phyloP scores from a whole-genome alignment of 2,329 filamentous ascomycete genomes.

The Monosporascus sp. region DNA sequence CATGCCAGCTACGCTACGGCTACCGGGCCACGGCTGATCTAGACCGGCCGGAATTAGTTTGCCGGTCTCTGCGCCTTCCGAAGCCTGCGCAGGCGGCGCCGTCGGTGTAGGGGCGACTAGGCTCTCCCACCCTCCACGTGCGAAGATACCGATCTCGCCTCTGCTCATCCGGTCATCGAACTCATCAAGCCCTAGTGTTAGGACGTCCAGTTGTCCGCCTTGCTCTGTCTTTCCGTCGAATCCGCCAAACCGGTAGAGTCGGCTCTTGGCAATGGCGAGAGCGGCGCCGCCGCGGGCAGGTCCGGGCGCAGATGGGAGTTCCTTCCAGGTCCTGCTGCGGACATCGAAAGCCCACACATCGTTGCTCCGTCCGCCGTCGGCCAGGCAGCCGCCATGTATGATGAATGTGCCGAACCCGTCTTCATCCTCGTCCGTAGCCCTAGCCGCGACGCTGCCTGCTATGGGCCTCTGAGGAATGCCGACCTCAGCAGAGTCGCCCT shows the following conservation, averaged over 20 bases:
- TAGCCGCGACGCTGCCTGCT: conserved; percentile 50
- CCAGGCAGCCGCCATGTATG: conserved; percentile 70
- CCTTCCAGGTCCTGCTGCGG: conserved; percentile 57
- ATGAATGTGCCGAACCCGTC: conserved; percentile 64
- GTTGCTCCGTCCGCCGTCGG: conserved; percentile 51
- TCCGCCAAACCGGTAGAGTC: conserved; percentile 74
- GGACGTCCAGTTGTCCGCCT: conserved; percentile 65
- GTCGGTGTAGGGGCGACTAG: conserved; percentile 34
- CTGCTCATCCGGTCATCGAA: conserved; percentile 45
- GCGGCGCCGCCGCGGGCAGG: conserved; percentile 61
- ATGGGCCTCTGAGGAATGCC: conserved; percentile 56
- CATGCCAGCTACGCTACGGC: conserved; percentile 49
- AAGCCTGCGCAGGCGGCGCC: conserved; percentile 20
- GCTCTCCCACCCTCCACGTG: conserved; percentile 50
- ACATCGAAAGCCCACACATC: conserved; percentile 80
- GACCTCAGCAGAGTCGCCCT: conserved; percentile 47
- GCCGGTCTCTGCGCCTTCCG: conserved; percentile 5
- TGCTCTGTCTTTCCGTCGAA: conserved; percentile 67
- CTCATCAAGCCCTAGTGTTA: conserved; percentile 51
- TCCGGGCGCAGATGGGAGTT: conserved; percentile 61
- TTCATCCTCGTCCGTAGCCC: conserved; percentile 53
- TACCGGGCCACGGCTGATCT: conserved; percentile 38
- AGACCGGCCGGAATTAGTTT: conserved; percentile 17
- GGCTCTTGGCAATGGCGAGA: conserved; percentile 57
- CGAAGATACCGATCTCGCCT: conserved; percentile 45